Percentiles rank a stretch among this genome's conserved stretches.
Conservation (phyloP, 441 rosid species). For the Euphorbia schlechtendalii region DNA sequence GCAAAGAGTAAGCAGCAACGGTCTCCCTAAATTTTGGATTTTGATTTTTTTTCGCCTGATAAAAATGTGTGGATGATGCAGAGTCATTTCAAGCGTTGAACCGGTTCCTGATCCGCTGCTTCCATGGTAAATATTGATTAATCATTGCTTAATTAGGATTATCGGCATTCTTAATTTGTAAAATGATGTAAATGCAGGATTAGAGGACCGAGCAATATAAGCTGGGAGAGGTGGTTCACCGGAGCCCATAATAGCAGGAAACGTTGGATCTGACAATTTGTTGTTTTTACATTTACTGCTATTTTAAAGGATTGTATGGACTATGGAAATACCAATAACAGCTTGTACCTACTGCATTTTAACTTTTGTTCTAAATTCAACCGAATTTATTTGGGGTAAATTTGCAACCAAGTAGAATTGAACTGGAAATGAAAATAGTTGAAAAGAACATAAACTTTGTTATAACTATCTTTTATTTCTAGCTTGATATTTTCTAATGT, state of each 20-base stretch:
- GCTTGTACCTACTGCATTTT: too few relatives aligned
- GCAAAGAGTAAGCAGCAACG: slow-evolving; percentile 18
- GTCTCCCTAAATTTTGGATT: too few relatives aligned
- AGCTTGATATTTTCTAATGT: too few relatives aligned
- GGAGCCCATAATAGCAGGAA: slow-evolving; percentile 16
- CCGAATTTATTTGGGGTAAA: too few relatives aligned
- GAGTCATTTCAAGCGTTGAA: slow-evolving; percentile 21
- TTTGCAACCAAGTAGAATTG: too few relatives aligned
- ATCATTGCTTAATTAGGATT: not conserved
- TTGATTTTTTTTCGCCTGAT: not conserved
- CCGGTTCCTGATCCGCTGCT: slow-evolving; percentile 28
- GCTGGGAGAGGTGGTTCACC: slow-evolving; percentile 28
- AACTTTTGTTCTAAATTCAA: too few relatives aligned
- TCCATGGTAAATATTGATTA: slow-evolving; percentile 19
- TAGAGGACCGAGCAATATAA: slow-evolving; percentile 7
- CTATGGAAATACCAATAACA: too few relatives aligned
- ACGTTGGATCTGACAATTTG: slow-evolving; percentile 20
- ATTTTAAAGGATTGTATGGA: not conserved
- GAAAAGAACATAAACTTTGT: too few relatives aligned
- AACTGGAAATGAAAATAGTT: too few relatives aligned
- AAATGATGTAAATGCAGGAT: slow-evolving; percentile 6
- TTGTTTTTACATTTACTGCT: not conserved
- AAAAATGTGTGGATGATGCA: slow-evolving; percentile 2
- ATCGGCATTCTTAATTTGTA: not conserved
- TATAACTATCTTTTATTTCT: too few relatives aligned